Evolutionary conservation across 352 stramenopile species (phyloP), one percentile per base, ranked within the genome.

Genomic region (Globisporangium viniferum): DNA sequence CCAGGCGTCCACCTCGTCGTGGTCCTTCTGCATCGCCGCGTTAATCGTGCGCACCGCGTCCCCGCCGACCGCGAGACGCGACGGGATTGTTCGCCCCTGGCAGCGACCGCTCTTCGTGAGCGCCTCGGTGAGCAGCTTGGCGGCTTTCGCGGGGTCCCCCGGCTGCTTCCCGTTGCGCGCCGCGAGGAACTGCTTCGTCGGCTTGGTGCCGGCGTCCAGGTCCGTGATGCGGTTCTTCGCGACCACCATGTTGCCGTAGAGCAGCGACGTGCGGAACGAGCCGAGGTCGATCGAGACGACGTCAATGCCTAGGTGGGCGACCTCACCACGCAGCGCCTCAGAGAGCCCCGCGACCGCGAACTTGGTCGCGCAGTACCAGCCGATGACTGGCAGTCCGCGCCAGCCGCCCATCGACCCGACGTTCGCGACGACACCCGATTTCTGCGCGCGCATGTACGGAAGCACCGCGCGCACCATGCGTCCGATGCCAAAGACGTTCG

Each of bases 401-500:
- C 72, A 81, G 0, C 74, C 77, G 15, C 62, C 72, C 29, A 70
- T 66, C 4, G 74, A 84, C 10, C 77, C 77, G 5, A 84, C 68
- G 56, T 76, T 76, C 14, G 72, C 77, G 33, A 84, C 68, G 31
- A 80, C 41, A 12, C 77, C 77, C 15, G 67, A 61, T 8, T 62
- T 57, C 24, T 78, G 69, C 29, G 68, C 55, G 2, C 73, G 76
- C 76, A 83, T 79, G 57, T 73, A 66, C 5, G 77, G 74, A 48
- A 83, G 65, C 56, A 7, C 76, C 68, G 67, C 76, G 27, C 74
- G 69, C 22, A 73, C 33, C 36, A 80, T 64, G 9, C 66, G 65
- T 54, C 81, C 51, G 67, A 75, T 70, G 31, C 77, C 77, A 48
- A 81, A 84, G 5, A 80, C 71, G 31, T 82, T 82, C 41, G 76